Evolutionary conservation across 139 green algal genomes (phyloP).

Genomic region (Coelastrella sp.): DNA sequence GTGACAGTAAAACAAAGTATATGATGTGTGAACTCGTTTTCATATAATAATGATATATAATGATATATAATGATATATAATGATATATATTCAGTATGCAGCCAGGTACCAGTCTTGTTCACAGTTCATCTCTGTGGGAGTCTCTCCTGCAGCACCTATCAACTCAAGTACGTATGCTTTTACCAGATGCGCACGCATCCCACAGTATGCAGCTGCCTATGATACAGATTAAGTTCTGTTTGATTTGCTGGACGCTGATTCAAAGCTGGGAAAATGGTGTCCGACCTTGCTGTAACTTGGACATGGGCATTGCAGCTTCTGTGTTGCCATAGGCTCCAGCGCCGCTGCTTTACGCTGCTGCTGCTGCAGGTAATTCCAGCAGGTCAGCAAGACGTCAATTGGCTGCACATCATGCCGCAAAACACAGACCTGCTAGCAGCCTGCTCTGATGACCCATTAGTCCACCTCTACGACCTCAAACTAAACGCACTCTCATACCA

Average conservation of each 20-base stretch:
- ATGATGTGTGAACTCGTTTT: no score
- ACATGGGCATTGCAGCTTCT: neutral
- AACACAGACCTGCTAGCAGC: conserved; percentile 4
- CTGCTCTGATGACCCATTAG: conserved; percentile 1
- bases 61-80: no score
- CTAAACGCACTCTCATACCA: neutral
- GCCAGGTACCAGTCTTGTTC: neutral
- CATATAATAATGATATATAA: no score
- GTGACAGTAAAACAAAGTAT: no score
- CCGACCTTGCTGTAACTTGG: neutral
- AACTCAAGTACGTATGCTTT: no score
- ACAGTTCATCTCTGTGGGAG: neutral
- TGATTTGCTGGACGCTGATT: neutral
- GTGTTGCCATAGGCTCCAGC: neutral
- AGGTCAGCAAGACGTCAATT: conserved; percentile 12
- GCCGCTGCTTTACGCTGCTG: neutral
- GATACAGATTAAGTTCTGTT: neutral
- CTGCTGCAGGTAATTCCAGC: conserved; percentile 27
- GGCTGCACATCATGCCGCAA: neutral
- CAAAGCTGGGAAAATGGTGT: neutral
- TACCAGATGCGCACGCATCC: no score
- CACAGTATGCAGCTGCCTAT: neutral
- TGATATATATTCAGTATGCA: neutral
- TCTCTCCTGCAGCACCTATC: no score
- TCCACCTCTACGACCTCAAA: conserved; percentile 15